Conservation (phyloP, 2,329 filamentous ascomycete genomes). For the Colletotrichum tofieldiae region DNA sequence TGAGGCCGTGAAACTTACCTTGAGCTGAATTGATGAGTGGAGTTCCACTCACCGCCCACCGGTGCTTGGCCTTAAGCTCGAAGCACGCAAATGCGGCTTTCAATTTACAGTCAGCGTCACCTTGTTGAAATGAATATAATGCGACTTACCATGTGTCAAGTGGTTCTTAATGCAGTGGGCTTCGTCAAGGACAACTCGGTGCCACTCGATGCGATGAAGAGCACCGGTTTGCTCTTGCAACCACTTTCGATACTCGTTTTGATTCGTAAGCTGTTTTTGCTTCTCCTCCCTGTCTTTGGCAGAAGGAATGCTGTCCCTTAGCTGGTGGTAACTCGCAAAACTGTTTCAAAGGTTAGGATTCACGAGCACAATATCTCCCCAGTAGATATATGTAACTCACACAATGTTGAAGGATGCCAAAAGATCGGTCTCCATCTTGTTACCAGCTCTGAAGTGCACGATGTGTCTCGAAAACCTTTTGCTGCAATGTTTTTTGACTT, state of each 20-base stretch:
- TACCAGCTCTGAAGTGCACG: constrained; percentile 34
- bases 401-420: constrained; percentile 26
- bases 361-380: too few relatives aligned
- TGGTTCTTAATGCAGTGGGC: constrained; percentile 20
- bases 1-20: constrained; percentile 46
- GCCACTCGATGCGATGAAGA: constrained; percentile 3
- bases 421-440: constrained; percentile 6
- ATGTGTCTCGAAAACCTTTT: background rate
- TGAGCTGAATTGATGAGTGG: constrained; percentile 52
- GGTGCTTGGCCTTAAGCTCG: constrained; percentile 49
- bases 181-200: constrained; percentile 24
- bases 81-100: constrained; percentile 45
- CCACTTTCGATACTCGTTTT: background rate
- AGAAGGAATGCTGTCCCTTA: constrained; percentile 43
- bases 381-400: constrained; percentile 11
- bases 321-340: constrained; percentile 51
- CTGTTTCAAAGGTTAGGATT: constrained; percentile 34
- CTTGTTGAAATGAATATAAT: constrained; percentile 36
- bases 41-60: constrained; percentile 57
- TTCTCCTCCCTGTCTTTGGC: background rate
- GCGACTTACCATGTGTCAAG: background rate
- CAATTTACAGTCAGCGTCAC: background rate
- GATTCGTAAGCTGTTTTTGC: background rate
- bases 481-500: constrained; percentile 49
- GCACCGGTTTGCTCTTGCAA: background rate